Conservation (phyloP, 345 rosid genomes). For the Rubroshorea leprosula region DNA sequence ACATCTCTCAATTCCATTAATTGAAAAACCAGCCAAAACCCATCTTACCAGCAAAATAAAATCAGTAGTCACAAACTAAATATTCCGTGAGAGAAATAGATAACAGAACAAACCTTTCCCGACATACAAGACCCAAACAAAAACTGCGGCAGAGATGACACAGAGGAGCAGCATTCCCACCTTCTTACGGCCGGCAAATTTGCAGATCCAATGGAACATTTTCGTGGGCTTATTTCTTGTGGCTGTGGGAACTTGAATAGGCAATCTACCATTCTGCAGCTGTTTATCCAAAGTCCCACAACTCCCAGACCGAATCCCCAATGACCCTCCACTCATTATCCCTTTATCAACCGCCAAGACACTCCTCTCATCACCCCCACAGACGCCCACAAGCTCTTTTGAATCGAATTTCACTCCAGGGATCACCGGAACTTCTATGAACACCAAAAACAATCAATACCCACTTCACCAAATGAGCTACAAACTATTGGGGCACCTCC, state of each 20-base stretch:
- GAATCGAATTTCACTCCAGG: constrained; percentile 9
- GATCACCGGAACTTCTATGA: background rate
- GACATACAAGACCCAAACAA: constrained; percentile 69
- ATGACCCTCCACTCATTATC: constrained; percentile 59
- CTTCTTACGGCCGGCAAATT: constrained; percentile 88
- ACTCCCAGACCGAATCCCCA: constrained; percentile 84
- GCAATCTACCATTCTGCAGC: constrained; percentile 45
- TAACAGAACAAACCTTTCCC: constrained; percentile 67
- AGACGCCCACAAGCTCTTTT: background rate
- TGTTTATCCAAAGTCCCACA: constrained; percentile 79
- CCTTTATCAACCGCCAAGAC: constrained; percentile 17
- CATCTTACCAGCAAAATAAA: background rate
- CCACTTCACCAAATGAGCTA: constrained; percentile 15
- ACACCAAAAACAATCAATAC: constrained; percentile 8
- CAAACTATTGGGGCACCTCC: constrained; percentile 10
- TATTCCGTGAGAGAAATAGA: background rate
- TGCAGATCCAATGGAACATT: constrained; percentile 86
- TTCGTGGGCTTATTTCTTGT: constrained; percentile 58
- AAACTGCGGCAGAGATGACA: constrained; percentile 73
- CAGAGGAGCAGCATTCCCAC: constrained; percentile 92
- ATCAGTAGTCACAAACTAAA: background rate
- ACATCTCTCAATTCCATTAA: too few species aligned
- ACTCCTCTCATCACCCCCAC: constrained; percentile 36
- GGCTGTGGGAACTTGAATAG: constrained; percentile 35
- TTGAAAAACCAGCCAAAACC: background rate